phyloP scores from a whole-genome alignment of 2,329 filamentous ascomycete genomes.

The Claviceps citrina region DNA sequence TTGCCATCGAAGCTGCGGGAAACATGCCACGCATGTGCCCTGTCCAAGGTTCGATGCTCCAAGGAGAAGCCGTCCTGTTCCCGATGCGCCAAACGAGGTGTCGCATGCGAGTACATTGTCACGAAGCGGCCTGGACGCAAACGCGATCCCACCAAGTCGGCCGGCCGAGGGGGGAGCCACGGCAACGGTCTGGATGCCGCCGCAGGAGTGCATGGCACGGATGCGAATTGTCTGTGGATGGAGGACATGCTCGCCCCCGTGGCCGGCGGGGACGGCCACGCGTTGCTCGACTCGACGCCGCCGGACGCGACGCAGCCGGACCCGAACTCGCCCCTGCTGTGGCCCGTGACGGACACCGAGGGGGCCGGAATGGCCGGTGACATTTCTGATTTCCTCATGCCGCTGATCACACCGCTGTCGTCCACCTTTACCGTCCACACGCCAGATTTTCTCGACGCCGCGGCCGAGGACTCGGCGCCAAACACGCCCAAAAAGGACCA shows the following conservation, averaged over 20 bases:
- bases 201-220: not conserved
- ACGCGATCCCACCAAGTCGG: not conserved
- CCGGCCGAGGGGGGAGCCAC: not conserved
- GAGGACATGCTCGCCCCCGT: not conserved
- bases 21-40: constrained; percentile 21
- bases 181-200: not conserved
- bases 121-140: constrained; percentile 12
- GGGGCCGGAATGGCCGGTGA: not conserved
- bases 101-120: constrained; percentile 19
- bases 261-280: not conserved
- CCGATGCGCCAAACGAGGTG: constrained; percentile 17
- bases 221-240: not conserved
- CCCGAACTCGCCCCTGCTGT: not conserved
- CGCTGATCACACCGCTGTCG: not conserved
- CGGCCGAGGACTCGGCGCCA: not conserved
- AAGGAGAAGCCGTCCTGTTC: constrained; percentile 21
- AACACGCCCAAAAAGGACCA: not conserved
- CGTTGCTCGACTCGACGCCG: not conserved
- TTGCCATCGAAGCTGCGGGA: constrained; percentile 15
- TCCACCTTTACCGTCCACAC: not conserved
- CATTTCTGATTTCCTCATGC: not conserved
- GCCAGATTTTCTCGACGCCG: not conserved
- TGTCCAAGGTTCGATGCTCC: constrained; percentile 21
- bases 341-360: not conserved
- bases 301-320: not conserved